phyloP scores from a whole-genome alignment of 129 eudicot species.

The Saposhnikovia divaricata region DNA sequence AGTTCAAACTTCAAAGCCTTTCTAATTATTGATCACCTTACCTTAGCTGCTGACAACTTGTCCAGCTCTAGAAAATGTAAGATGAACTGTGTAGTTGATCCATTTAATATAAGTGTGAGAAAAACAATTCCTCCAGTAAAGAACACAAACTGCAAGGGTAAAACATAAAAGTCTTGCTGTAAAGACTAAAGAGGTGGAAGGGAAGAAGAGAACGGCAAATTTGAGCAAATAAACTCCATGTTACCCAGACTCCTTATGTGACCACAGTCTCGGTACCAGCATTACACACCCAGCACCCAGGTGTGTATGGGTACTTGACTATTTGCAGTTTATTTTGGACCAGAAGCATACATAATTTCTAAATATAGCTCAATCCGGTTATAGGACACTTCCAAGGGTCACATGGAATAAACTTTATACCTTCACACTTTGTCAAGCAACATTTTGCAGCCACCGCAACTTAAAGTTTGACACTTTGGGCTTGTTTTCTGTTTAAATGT shows the following conservation, averaged over 20 bases:
- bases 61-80: slow-evolving; percentile 61
- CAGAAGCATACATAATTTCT: too few species aligned
- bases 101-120: slow-evolving; percentile 79
- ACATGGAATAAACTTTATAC: background rate
- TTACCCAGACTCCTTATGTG: background rate
- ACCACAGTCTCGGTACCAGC: background rate
- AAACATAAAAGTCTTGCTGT: background rate
- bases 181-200: background rate
- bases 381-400: background rate
- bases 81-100: slow-evolving; percentile 87
- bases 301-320: too few species aligned
- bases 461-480: background rate
- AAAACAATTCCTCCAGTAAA: slow-evolving; percentile 91
- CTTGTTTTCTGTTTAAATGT: background rate
- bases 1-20: background rate
- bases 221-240: too few species aligned
- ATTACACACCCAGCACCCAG: too few species aligned
- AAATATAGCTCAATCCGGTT: too few species aligned
- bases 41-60: slow-evolving; percentile 73
- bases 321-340: too few species aligned
- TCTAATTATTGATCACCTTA: slow-evolving; percentile 4
- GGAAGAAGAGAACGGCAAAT: background rate
- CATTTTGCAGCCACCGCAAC: background rate
- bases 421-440: background rate
- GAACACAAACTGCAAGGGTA: slow-evolving; percentile 77